Percentiles rank a stretch among this genome's conserved stretches.
These are phyloP conservation scores for Bimuria novae-zelandiae DNA, from an alignment of 2,329 filamentous ascomycete species.

Conservation along the genomic window DNA sequence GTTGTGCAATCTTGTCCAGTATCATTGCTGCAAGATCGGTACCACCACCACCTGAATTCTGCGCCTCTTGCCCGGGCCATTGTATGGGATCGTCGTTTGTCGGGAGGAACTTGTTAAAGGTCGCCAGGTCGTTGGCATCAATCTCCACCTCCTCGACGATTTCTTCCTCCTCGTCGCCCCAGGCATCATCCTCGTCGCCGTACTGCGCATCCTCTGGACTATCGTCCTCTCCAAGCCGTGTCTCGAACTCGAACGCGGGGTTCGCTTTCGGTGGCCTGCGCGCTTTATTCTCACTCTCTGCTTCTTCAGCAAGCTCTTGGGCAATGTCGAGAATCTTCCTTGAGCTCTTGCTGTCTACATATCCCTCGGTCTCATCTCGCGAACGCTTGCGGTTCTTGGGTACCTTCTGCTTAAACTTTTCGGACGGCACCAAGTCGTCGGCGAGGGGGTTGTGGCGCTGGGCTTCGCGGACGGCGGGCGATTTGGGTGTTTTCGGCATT, in stretches of 20 bases:
- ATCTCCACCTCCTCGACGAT: constrained; percentile 74
- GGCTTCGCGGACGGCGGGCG: constrained; percentile 59
- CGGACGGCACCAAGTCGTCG: constrained; percentile 79
- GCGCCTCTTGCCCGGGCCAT: constrained; percentile 61
- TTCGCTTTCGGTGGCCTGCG: constrained; percentile 55
- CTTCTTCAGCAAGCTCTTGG: constrained; percentile 85
- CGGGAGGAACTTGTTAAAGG: constrained; percentile 88
- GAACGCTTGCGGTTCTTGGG: constrained; percentile 66
- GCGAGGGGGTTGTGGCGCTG: constrained; percentile 89
- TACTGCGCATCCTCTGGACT: constrained; percentile 51
- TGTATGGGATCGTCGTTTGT: constrained; percentile 75
- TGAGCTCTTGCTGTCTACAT: constrained; percentile 86
- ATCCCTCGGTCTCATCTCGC: constrained; percentile 65
- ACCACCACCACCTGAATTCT: constrained; percentile 44
- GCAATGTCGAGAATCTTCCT: constrained; percentile 88
- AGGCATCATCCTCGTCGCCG: constrained; percentile 61
- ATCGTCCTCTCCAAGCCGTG: constrained; percentile 65
- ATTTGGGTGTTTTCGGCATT: constrained; percentile 79
- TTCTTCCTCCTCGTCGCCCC: constrained; percentile 80
- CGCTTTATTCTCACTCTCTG: constrained; percentile 58
- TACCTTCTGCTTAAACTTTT: constrained; percentile 69
- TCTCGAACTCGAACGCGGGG: constrained; percentile 78
- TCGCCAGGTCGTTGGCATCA: constrained; percentile 84
- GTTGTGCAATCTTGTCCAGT: constrained; percentile 88
- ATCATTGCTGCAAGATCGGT: constrained; percentile 93